A percentile compares a stretch with the other conserved stretches of the same genome.
phyloP scores from a whole-genome alignment of 1,284 basidiomycete species.

The Kwoniella shivajii region DNA sequence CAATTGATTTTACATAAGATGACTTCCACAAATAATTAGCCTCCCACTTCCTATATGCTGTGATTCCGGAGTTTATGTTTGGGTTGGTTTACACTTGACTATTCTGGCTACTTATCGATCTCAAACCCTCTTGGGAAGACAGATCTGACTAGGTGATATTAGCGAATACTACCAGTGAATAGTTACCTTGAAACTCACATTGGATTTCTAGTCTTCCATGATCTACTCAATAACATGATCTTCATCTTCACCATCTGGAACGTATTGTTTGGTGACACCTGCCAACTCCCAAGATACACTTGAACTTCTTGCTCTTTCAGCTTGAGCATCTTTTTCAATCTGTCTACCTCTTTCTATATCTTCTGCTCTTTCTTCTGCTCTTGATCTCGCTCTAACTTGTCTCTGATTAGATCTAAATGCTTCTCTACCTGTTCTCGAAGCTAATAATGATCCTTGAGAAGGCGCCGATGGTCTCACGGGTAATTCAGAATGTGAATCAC shows the following conservation, averaged over 20 bases:
- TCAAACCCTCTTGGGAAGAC: no score
- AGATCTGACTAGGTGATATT: no score
- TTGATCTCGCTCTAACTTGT: slow-evolving; percentile 2
- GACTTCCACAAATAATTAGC: no score
- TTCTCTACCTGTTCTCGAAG: not conserved
- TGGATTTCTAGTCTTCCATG: no score
- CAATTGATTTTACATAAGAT: no score
- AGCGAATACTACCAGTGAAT: no score
- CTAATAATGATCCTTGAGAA: not conserved
- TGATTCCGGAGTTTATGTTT: no score
- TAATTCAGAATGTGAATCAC: not conserved
- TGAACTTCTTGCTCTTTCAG: slow-evolving; percentile 8
- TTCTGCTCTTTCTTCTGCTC: slow-evolving; percentile 7
- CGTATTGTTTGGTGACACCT: slow-evolving; percentile 15
- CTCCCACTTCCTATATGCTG: no score
- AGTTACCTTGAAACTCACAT: no score
- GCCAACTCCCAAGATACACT: slow-evolving; percentile 16
- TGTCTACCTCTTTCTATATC: slow-evolving; percentile 8
- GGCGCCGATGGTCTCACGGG: slow-evolving; percentile 4
- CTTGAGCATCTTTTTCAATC: slow-evolving; percentile 12
- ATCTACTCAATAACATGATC: slow-evolving; percentile 12
- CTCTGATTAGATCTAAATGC: slow-evolving; percentile 1
- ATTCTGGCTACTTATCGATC: no score
- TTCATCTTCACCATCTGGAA: slow-evolving; percentile 17
- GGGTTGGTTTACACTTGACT: no score